Evolutionary conservation across 805 yeast genomes (phyloP), one percentile per base, ranked within the genome.

Genomic region (Grigorovia jiainica): DNA sequence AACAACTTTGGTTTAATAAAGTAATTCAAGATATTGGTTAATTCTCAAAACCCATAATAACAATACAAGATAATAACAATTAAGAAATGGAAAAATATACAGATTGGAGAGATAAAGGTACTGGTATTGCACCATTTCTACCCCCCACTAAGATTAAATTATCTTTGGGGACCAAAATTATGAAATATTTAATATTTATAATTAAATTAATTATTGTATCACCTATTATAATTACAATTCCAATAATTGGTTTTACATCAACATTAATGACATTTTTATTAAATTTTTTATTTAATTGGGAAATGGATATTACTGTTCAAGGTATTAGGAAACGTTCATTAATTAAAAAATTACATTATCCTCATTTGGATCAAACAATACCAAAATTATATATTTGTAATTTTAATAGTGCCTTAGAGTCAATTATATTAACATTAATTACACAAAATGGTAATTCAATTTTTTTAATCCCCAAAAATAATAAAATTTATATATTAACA

Each of bases 61-160:
- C n/a, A n/a, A n/a, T n/a, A n/a, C 11, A 34, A 18, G n/a, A 15
- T n/a, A n/a, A n/a, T 13, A 15, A 9, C n/a, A n/a, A n/a, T n/a
- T n/a, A n/a, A n/a, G n/a, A n/a, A n/a, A 82, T 87, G 95, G 95
- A 84, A 64, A 81, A 83, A 63, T 87, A 76, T 64, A 78, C 92
- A 20, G 72, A 73, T 46, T 87, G 84, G 80, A 73, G 95, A 61
- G 96, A 87, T 57, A 83, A 79, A 47, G 92, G 90, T 4, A 87
- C 96, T 1, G 96, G 96, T n/a, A 83, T 87, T 29, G 80, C 95
- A 0, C 96, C 96, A 3, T 87, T 86, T 50, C 67, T 82, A 64
- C 95, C 95, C 6, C 24, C 37, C 25, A 15, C 19, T 34, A 29
- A 11, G 34, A n/a, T 27, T 27, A 27, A 27, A 27, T 7, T 27